Percentiles rank a stretch among this genome's conserved stretches.
Evolutionary conservation across 202 grass and related monocot species (phyloP).

Genomic region (Bolboschoenoplectus hybrid): DNA sequence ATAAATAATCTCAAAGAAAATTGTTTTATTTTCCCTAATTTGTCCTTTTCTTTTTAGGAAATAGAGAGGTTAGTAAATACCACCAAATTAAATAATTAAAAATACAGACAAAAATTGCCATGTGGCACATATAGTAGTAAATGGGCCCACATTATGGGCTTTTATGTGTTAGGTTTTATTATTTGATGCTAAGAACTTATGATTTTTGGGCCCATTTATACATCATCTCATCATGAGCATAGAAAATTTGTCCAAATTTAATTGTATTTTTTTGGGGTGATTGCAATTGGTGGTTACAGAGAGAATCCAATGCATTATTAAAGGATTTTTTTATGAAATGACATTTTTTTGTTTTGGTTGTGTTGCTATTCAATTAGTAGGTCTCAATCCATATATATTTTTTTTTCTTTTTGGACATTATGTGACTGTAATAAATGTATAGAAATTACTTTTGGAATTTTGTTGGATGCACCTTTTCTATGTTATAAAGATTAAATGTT

Average conservation of each 20-base stretch:
- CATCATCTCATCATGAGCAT: conserved; percentile 17
- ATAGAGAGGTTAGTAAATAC: conserved; percentile 26
- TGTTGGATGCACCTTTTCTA: background rate
- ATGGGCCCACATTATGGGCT: conserved; percentile 33
- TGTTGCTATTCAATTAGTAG: background rate
- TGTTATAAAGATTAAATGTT: background rate
- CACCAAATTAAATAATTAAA: conserved; percentile 29
- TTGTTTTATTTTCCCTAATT: background rate
- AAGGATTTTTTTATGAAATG: background rate
- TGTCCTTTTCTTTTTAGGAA: background rate
- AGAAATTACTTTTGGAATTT: background rate
- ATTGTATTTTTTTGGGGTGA: conserved; percentile 23
- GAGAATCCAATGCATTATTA: conserved; percentile 32
- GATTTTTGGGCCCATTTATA: conserved; percentile 35
- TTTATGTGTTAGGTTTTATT: background rate
- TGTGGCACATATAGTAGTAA: background rate
- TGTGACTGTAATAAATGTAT: background rate
- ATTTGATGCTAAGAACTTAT: background rate
- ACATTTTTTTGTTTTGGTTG: background rate
- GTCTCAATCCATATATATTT: background rate
- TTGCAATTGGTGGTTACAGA: conserved; percentile 17
- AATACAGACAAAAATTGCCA: background rate
- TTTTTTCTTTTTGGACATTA: background rate
- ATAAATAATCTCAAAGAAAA: background rate
- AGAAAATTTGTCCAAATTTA: conserved; percentile 27